A percentile compares a stretch with the other conserved stretches of the same genome.
phyloP scores from a whole-genome alignment of 768 basidiomycete species.

The Naganishia kalamii region DNA sequence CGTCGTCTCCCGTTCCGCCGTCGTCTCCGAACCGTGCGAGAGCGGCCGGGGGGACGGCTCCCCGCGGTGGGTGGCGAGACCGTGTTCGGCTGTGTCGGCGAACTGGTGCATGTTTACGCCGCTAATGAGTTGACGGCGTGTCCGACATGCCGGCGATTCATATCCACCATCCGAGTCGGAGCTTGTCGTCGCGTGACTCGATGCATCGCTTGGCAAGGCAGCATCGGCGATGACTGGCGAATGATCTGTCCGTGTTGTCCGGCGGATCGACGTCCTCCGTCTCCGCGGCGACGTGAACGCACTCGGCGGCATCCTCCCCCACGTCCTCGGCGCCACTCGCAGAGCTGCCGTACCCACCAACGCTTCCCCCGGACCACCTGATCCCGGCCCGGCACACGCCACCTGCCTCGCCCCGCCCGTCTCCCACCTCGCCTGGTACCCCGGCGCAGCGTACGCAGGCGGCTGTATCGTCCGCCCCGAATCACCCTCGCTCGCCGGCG shows the following conservation, averaged over 20 bases:
- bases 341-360: not conserved
- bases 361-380: not conserved
- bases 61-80: too few relatives aligned
- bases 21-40: too few relatives aligned
- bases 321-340: too few relatives aligned
- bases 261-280: not conserved
- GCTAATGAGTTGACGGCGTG: not conserved
- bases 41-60: too few relatives aligned
- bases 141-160: constrained; percentile 12
- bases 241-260: too few relatives aligned
- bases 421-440: not conserved
- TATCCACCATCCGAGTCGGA: not conserved
- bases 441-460: not conserved
- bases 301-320: too few relatives aligned
- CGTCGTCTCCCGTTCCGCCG: too few relatives aligned
- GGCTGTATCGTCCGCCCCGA: not conserved
- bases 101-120: constrained; percentile 11
- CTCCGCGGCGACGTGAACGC: not conserved
- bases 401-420: not conserved
- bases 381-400: not conserved
- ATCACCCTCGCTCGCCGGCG: not conserved
- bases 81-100: not conserved
- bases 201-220: not conserved
- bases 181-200: not conserved
- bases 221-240: not conserved